Evolutionary conservation across 768 basidiomycete genomes (phyloP).

Genomic region (Sporobolomyces pararoseus): DNA sequence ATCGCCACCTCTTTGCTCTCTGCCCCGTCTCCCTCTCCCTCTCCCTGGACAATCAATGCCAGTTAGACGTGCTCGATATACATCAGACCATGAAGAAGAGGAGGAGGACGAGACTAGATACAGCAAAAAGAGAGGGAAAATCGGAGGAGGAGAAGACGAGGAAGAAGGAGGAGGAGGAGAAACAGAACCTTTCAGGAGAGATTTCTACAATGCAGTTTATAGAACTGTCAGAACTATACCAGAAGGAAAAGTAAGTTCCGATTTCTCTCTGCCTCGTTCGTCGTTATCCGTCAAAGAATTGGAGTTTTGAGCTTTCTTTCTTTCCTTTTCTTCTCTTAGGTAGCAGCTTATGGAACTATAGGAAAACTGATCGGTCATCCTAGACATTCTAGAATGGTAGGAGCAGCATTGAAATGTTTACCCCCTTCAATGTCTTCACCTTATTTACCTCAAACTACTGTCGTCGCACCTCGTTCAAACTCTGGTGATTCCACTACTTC

Average conservation of each 20-base stretch:
- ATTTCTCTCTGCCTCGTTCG: background rate
- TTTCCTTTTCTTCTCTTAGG: background rate
- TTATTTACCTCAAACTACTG: conserved; percentile 14
- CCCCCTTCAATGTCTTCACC: conserved; percentile 7
- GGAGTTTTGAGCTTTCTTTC: too few species aligned
- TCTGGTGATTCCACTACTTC: background rate
- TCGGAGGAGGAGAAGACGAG: background rate
- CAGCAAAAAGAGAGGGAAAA: too few species aligned
- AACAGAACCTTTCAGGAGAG: background rate
- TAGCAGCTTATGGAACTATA: conserved; percentile 33
- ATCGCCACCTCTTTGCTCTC: too few species aligned
- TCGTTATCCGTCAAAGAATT: too few species aligned
- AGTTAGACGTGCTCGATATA: background rate
- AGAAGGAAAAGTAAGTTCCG: conserved; percentile 27
- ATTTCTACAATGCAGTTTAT: conserved; percentile 26
- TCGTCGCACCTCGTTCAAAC: background rate
- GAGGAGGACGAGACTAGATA: background rate
- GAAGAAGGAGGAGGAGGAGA: background rate
- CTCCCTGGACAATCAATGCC: background rate
- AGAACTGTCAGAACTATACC: conserved; percentile 25
- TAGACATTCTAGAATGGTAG: conserved; percentile 33
- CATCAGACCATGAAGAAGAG: background rate
- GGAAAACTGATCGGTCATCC: conserved; percentile 28
- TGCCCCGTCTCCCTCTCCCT: background rate
- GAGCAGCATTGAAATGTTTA: conserved; percentile 15